Conservation (phyloP, 495 filamentous ascomycete genomes). For the Xylaria intraflava region DNA sequence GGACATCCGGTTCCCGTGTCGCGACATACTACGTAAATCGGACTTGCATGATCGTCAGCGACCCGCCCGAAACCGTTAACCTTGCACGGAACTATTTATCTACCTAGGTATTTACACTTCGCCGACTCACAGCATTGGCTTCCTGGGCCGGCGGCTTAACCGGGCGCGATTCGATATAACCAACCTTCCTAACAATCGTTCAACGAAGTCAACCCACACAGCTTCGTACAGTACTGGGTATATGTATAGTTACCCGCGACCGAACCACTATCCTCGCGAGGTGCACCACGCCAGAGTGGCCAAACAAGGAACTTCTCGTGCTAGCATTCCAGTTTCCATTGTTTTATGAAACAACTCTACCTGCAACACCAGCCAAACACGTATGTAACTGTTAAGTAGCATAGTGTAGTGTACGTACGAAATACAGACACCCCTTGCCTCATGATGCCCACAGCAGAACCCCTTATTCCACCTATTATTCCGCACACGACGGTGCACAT, state of each 20-base stretch:
- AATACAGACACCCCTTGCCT: constrained; percentile 10
- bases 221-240: no score
- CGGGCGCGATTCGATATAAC: no score
- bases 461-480: constrained; percentile 12
- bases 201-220: no score
- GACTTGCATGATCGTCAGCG: constrained; percentile 7
- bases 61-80: background rate
- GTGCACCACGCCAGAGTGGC: background rate
- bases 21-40: background rate
- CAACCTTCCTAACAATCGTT: no score
- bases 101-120: no score
- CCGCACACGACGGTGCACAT: no score
- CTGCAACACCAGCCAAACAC: constrained; percentile 8
- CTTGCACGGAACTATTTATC: no score
- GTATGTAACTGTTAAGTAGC: no score
- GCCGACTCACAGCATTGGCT: no score
- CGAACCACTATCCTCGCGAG: no score
- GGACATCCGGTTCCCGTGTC: background rate
- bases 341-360: constrained; percentile 2
- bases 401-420: constrained; percentile 10
- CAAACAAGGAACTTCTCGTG: background rate
- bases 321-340: background rate
- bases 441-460: constrained; percentile 10
- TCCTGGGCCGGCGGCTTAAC: no score
- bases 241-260: no score